These are phyloP conservation scores for Fusarium phyllophilum DNA, from an alignment of 2,329 filamentous ascomycete genomes.

Conservation along the genomic window DNA sequence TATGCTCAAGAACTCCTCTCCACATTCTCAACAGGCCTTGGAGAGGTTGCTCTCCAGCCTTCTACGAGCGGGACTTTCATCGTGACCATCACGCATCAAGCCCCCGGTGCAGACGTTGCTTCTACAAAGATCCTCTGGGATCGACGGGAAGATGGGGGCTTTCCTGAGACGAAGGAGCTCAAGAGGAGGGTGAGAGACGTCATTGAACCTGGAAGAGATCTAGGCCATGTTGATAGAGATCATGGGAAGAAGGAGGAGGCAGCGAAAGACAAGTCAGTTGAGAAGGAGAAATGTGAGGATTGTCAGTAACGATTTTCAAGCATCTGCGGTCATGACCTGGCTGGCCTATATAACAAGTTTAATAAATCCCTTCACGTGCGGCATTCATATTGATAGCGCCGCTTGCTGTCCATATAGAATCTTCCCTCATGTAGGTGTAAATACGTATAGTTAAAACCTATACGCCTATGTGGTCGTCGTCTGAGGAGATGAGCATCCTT, in stretches of 20 bases:
- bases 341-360: not conserved
- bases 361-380: not conserved
- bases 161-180: constrained; percentile 92
- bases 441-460: not conserved
- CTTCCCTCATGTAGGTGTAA: not conserved
- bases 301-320: constrained; percentile 32
- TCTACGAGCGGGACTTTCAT: constrained; percentile 85
- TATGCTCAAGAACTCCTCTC: constrained; percentile 95
- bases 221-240: constrained; percentile 82
- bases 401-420: not conserved
- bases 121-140: constrained; percentile 79
- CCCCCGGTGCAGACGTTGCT: constrained; percentile 42
- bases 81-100: constrained; percentile 67
- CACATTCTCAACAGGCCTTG: constrained; percentile 85
- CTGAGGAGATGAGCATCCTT: not conserved
- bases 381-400: not conserved
- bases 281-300: constrained; percentile 42
- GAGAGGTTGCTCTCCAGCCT: constrained; percentile 88
- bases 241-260: constrained; percentile 38
- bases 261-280: not conserved
- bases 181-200: constrained; percentile 86
- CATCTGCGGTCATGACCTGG: not conserved
- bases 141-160: constrained; percentile 85
- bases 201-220: constrained; percentile 78
- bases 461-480: not conserved